Evolutionary conservation across 352 stramenopile genomes (phyloP).

Genomic region (Plasmopara viticola): DNA sequence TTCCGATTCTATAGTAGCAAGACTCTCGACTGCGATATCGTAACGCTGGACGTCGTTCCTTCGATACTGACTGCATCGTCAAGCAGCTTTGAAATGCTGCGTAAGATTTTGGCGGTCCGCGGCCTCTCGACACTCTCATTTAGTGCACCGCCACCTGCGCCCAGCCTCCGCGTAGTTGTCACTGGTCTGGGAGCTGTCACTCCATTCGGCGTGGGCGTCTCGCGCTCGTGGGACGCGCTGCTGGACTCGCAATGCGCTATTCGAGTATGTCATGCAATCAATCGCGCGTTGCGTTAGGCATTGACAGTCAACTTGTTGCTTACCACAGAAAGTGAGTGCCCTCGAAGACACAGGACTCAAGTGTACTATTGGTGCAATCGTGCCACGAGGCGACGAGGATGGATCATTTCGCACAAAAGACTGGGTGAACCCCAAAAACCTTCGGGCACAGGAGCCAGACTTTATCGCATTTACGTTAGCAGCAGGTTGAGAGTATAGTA

Average conservation of each 20-base stretch:
- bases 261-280: slow-evolving; percentile 23
- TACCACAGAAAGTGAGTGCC: slow-evolving; percentile 36
- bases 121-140: slow-evolving; percentile 66
- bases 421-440: slow-evolving; percentile 60
- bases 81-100: not conserved
- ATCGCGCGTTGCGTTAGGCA: slow-evolving; percentile 6
- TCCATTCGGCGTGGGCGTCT: slow-evolving; percentile 83
- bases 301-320: slow-evolving; percentile 3
- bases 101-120: slow-evolving; percentile 11
- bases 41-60: too few relatives aligned
- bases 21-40: too few relatives aligned
- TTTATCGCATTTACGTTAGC: slow-evolving; percentile 84
- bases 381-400: slow-evolving; percentile 51
- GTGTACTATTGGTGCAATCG: slow-evolving; percentile 65
- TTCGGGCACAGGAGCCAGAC: slow-evolving; percentile 69
- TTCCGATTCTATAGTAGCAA: too few relatives aligned
- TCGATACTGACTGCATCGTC: too few relatives aligned
- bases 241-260: slow-evolving; percentile 76
- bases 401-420: slow-evolving; percentile 59
- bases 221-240: slow-evolving; percentile 77
- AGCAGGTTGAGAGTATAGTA: slow-evolving; percentile 36
- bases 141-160: slow-evolving; percentile 39
- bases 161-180: slow-evolving; percentile 84
- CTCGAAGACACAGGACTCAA: slow-evolving; percentile 54
- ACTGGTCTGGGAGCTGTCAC: slow-evolving; percentile 89